phyloP scores from a whole-genome alignment of 495 filamentous ascomycete species.

The Sphaerosporella brunnea region DNA sequence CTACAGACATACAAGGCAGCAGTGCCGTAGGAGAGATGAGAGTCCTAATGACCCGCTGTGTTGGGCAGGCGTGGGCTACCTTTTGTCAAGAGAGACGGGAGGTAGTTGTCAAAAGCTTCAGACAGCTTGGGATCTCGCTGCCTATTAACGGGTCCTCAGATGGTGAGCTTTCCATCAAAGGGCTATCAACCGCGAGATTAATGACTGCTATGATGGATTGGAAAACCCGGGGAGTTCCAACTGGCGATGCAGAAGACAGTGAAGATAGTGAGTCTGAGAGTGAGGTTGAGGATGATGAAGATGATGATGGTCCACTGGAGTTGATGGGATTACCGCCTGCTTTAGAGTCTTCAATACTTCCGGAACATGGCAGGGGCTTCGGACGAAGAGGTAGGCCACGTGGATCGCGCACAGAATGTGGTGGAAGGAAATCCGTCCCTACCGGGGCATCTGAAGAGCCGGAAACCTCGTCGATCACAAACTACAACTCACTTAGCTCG shows the following conservation, averaged over 20 bases:
- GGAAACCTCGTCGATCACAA: neutral
- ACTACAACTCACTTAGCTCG: neutral
- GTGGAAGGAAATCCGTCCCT: too few species aligned
- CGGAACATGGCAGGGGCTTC: too few species aligned
- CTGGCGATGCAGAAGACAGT: neutral
- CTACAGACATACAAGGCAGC: neutral
- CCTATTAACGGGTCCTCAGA: constrained; percentile 1
- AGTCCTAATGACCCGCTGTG: constrained; percentile 2
- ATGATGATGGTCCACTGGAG: too few species aligned
- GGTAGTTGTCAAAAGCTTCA: neutral
- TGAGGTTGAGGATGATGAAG: too few species aligned
- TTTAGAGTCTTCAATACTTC: too few species aligned
- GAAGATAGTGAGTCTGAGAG: neutral
- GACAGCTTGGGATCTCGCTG: neutral
- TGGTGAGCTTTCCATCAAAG: constrained; percentile 7
- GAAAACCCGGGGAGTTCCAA: neutral
- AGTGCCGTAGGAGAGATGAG: constrained; percentile 5
- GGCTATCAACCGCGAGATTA: neutral
- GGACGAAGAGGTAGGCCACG: too few species aligned
- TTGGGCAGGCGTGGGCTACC: constrained; percentile 7
- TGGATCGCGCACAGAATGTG: too few species aligned
- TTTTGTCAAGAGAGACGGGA: neutral
- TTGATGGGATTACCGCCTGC: too few species aligned
- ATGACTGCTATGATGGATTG: neutral
- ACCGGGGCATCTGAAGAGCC: too few species aligned